phyloP scores from a whole-genome alignment of 2,329 filamentous ascomycete genomes.

The Lojkania enalia region DNA sequence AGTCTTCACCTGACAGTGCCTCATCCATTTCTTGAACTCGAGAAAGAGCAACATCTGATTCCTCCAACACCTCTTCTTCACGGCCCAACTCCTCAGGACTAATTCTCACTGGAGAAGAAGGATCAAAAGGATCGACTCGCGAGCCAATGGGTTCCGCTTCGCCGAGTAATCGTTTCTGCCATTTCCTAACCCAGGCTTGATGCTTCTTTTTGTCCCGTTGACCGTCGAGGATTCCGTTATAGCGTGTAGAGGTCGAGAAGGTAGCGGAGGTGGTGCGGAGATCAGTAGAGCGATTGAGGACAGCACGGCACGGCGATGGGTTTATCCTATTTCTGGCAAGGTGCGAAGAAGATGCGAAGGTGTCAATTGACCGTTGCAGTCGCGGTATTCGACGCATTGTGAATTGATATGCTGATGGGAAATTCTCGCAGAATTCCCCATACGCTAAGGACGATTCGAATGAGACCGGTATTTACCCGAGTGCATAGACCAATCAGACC shows the following conservation, averaged over 20 bases:
- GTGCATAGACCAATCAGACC: too few relatives aligned
- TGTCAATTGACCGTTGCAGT: conserved; percentile 39
- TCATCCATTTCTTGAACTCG: conserved; percentile 48
- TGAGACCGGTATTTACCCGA: too few relatives aligned
- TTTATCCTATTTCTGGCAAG: conserved; percentile 17
- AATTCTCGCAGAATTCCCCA: too few relatives aligned
- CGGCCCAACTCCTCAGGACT: conserved; percentile 41
- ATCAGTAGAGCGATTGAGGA: conserved; percentile 5
- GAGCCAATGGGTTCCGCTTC: conserved; percentile 43
- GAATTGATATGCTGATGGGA: conserved; percentile 17
- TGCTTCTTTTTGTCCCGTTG: conserved; percentile 43
- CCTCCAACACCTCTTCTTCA: conserved; percentile 37
- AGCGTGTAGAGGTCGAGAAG: conserved; percentile 35
- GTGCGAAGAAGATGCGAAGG: conserved; percentile 18
- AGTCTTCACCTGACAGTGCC: conserved; percentile 55
- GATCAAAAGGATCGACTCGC: conserved; percentile 44
- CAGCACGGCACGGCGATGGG: conserved; percentile 19
- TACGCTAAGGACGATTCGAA: too few relatives aligned
- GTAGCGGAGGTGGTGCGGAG: conserved; percentile 25
- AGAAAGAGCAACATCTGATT: conserved; percentile 14
- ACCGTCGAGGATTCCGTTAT: conserved; percentile 29
- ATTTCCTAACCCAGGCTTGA: conserved; percentile 38
- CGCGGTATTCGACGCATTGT: conserved; percentile 45
- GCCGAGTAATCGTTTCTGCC: conserved; percentile 42
- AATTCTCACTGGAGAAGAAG: conserved; percentile 41